These are phyloP conservation scores for Podospora anserina DNA, from an alignment of 495 filamentous ascomycete genomes.

Conservation along the genomic window DNA sequence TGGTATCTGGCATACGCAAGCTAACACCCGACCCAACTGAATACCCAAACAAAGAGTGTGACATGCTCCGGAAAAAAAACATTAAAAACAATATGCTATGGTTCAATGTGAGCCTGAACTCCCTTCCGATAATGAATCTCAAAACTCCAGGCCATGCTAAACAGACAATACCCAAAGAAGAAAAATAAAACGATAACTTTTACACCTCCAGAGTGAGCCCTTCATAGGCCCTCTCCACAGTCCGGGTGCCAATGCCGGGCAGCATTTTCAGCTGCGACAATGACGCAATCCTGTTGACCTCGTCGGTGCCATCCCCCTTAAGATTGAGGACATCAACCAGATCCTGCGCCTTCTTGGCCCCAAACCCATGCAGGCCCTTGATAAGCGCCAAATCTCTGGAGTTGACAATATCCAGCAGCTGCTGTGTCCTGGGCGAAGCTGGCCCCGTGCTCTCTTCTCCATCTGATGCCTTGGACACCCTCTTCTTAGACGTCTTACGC, in stretches of 20 bases:
- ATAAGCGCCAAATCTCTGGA: conserved; percentile 70
- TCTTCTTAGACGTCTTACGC: conserved; percentile 38
- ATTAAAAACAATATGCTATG: not conserved
- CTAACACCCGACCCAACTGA: conserved; percentile 12
- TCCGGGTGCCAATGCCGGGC: conserved; percentile 58
- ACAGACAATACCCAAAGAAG: not conserved
- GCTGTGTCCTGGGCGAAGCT: conserved; percentile 59
- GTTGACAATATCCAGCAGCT: conserved; percentile 81
- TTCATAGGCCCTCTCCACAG: conserved; percentile 56
- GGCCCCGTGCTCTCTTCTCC: conserved; percentile 26
- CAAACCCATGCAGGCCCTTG: conserved; percentile 67
- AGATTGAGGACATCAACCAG: conserved; percentile 57
- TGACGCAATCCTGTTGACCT: conserved; percentile 35
- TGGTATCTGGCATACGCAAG: conserved; percentile 3
- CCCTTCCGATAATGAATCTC: not conserved
- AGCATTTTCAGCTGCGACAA: conserved; percentile 52
- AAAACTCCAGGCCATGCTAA: conserved; percentile 8
- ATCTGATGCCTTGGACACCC: conserved; percentile 21
- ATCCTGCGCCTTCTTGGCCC: conserved; percentile 62
- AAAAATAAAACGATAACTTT: not conserved
- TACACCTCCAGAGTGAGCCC: conserved; percentile 15
- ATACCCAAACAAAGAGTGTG: conserved; percentile 1
- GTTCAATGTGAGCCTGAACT: not conserved
- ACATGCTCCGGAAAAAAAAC: not conserved
- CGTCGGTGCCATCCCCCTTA: conserved; percentile 43